Evolutionary conservation across 805 yeast species (phyloP), one percentile per base, ranked within the genome.

Genomic region (Metschnikowia proteae): DNA sequence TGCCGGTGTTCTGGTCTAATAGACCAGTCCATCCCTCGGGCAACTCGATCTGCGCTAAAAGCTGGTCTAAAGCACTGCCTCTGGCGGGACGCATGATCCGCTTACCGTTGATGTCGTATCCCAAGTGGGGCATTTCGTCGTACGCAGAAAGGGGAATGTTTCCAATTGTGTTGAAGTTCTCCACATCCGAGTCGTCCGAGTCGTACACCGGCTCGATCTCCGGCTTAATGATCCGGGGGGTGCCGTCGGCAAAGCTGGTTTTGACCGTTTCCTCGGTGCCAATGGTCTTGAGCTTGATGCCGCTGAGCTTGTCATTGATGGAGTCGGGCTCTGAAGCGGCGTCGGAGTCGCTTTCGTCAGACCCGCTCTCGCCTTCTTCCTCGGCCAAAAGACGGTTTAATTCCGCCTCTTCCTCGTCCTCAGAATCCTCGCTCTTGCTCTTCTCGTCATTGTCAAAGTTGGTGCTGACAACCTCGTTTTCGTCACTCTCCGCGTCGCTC

Each of bases 1-100:
- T 67, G 52, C 99, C 99, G 5, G 98, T 89, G 60, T 83, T 79
- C 61, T 88, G 86, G 67, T 94, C 98, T 52, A 92, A 71, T 52
- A 94, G 75, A 41, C 99, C 99, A 11, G 99, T 94, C 98, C 98
- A 94, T 26, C 99, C 99, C 68, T 88, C 95, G 10, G 99, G 99
- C 54, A 94, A 75, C 53, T 94, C 99, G 52, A 94, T 94, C 29
- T 83, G 76, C 62, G 92, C 99, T 55, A 94, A 73, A 53, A 94
- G 77, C 60, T 85, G 86, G 62, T 94, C 98, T 56, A 94, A 77
- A 1, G 98, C 99, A 49, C 95, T 83, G 10, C 97, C 96, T 60
- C 88, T 86, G 7, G 98, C 99, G 9, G 99, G 99, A 67, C 99
- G 82, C 98, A 94, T 92, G 63, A 94, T 91, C 63, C 99, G 82